Base-by-base conservation (phyloP, 176 grass and related monocot species). In the Avena insularis region DNA sequence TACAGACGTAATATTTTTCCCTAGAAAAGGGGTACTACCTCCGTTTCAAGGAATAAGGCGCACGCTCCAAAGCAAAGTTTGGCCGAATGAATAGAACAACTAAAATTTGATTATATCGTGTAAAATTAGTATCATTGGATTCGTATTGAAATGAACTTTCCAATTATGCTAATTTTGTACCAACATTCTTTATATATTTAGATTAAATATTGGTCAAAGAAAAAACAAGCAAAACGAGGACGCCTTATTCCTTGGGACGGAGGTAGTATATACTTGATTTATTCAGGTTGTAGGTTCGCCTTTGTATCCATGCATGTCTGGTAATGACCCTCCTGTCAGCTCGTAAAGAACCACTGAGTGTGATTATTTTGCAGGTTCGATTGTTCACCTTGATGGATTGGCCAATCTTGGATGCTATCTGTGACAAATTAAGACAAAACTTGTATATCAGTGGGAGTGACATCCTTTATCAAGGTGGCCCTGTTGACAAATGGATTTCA, bases 401-500 rank as follows among this genome's bases (percentile, higher is more conserved):
- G 86, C 92, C 97, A 21, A 91, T 98, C 45, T 86, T 98, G 67
- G 94, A 98, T 82, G 94, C 97, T 82, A 91, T 98, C 48, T 96
- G 90, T 83, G 94, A 96, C 71, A 96, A 94, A 85, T 82, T 96
- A 59, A 98, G 92, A 79, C 94, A 98, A 65, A 94, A 94, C 14
- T 77, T 96, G n/a, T 94, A 94, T 62, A 91, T 98, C 71, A 83
- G 90, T 29, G 97, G 94, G 61, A 98, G 93, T 87, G 71, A 91
- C 77, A 91, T 96, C 60, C 83, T 98, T 62, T 94, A 98, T 71
- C 85, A 90, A 56, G 97, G 94, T 35, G 90, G 93, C n/a, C 71
- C 94, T 40, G 87, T 98, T 80, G 97, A 98, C 54, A 98, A 78
- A 98, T 96, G 96, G 85, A 96, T 31, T 98, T 98, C 77, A 92